Evolutionary conservation across 2,329 filamentous ascomycete genomes (phyloP).

Genomic region (Nigrograna mackinnonii): DNA sequence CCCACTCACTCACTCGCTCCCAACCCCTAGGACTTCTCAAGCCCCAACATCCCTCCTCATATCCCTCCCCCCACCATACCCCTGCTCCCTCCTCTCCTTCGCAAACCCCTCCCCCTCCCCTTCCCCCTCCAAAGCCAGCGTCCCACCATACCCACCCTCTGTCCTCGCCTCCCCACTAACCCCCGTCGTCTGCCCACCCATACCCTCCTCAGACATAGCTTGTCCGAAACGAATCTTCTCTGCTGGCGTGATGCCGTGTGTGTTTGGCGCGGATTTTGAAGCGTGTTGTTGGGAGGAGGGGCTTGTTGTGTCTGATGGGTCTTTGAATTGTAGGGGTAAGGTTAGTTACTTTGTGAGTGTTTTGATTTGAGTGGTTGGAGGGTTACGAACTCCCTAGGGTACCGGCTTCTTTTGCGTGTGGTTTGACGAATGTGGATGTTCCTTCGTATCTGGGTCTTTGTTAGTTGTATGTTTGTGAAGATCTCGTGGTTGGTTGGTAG

Average conservation of each 20-base stretch:
- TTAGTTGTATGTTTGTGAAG: too few species aligned
- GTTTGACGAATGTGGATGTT: conserved; percentile 52
- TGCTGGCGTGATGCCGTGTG: conserved; percentile 41
- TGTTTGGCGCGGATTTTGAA: conserved; percentile 46
- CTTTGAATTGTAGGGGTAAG: background rate
- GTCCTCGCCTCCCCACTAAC: conserved; percentile 37
- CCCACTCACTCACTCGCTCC: background rate
- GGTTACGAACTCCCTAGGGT: conserved; percentile 55
- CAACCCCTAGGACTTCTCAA: conserved; percentile 27
- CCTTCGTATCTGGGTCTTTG: conserved; percentile 58
- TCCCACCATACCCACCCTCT: conserved; percentile 48
- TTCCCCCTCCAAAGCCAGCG: conserved; percentile 34
- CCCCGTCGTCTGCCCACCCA: conserved; percentile 56
- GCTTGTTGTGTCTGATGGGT: background rate
- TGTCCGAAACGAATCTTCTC: conserved; percentile 61
- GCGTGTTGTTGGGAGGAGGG: conserved; percentile 20
- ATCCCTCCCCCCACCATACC: conserved; percentile 55
- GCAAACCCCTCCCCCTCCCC: conserved; percentile 29
- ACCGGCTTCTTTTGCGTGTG: conserved; percentile 58
- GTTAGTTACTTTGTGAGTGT: too few species aligned
- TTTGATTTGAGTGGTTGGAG: background rate
- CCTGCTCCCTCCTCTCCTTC: conserved; percentile 53
- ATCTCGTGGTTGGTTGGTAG: too few species aligned
- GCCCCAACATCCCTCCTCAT: conserved; percentile 56
- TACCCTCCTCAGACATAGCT: conserved; percentile 58